Base-by-base conservation (phyloP, 2,329 filamentous ascomycete species). In the Penicillium psychrosexuale region DNA sequence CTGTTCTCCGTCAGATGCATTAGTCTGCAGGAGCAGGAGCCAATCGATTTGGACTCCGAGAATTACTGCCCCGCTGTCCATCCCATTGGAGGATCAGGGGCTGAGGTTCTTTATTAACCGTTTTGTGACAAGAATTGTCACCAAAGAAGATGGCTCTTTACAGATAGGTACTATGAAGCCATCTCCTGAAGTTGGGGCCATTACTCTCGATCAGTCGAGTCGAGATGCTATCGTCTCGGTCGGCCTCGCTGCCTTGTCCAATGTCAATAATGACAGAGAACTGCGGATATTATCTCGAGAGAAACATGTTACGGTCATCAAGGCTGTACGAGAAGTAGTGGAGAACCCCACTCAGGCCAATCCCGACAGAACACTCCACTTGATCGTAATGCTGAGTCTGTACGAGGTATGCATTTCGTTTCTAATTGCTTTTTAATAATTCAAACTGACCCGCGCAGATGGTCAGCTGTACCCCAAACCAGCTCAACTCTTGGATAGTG, bases 211-310 rank as follows among this genome's bases (percentile, higher is more conserved):
- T 24, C n/a, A 46, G 19, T 43, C 52, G 3, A 53, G 63, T 31
- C 61, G 59, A 48, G 58, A 67, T 56, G 58, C 66, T n/a, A 47
- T 63, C 4, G 22, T 64, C 24, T 57, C 66, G 17, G 59, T 67
- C 38, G 65, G 66, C 5, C 52, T 69, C 30, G 62, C 62, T 19
- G 64, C 65, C 11, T 50, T 65, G 44, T 58, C 66, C 8, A 69
- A 69, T 47, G 57, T 66, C 33, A 63, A 48, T n/a, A 45, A 51
- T 8, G 61, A 69, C 27, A 55, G 47, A 37, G 44, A 47, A 8
- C 37, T 65, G 43, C 50, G 45, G 28, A 53, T 46, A 27, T 44
- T 53, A 5, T 64, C 66, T 7, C 51, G 62, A 36, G 60, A 63
- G 44, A 65, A 61, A 33, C 64, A 68, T 56, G 53, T 57, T 19